Evolutionary conservation across 768 basidiomycete genomes (phyloP).

Genomic region (Lactifluus subvellereus): DNA sequence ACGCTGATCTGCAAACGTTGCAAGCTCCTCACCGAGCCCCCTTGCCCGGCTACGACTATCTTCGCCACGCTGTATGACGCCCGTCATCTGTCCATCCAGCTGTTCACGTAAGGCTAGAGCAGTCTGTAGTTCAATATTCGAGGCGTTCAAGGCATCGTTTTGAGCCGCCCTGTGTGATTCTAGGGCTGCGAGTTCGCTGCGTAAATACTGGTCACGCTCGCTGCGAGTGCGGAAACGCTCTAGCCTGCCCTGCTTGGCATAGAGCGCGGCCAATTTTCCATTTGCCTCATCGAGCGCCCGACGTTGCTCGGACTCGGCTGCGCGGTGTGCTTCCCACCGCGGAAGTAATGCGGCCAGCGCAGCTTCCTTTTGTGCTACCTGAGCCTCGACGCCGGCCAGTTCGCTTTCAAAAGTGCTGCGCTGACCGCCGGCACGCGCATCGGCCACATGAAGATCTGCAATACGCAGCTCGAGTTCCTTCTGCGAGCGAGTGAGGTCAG

Average conservation of each 20-base stretch:
- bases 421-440: conserved; percentile 57
- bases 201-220: conserved; percentile 79
- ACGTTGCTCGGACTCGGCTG: conserved; percentile 48
- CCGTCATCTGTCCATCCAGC: conserved; percentile 53
- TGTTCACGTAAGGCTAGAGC: conserved; percentile 46
- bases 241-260: conserved; percentile 85
- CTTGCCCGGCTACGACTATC: conserved; percentile 54
- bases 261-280: conserved; percentile 66
- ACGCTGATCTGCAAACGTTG: conserved; percentile 58
- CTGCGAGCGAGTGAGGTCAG: conserved; percentile 75
- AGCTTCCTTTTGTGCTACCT: conserved; percentile 57
- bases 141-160: conserved; percentile 46
- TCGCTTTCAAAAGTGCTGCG: conserved; percentile 61
- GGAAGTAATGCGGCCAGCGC: conserved; percentile 62
- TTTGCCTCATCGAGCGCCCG: conserved; percentile 68
- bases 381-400: conserved; percentile 50
- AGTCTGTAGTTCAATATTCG: conserved; percentile 45
- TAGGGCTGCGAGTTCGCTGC: conserved; percentile 71
- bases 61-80: conserved; percentile 53
- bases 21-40: conserved; percentile 57
- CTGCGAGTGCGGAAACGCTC: conserved; percentile 77
- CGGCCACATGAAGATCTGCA: conserved; percentile 65
- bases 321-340: conserved; percentile 58
- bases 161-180: conserved; percentile 55
- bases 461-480: conserved; percentile 86